Conservation (phyloP, 495 filamentous ascomycete species). For the Xylaria nigripes region DNA sequence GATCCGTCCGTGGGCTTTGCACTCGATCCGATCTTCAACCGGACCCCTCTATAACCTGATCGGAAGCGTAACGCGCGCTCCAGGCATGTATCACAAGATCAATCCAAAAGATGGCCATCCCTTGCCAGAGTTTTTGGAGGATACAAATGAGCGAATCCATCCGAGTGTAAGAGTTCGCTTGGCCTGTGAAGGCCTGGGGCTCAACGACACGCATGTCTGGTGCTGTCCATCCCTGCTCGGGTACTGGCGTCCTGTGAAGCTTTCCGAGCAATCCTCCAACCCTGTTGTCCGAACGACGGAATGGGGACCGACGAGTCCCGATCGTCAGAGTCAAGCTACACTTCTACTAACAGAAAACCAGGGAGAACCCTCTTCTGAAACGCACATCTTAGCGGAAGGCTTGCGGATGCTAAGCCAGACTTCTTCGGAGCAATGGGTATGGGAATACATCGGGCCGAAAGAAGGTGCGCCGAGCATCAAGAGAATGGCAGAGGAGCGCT, state of each 20-base stretch:
- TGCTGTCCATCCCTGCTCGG: slow-evolving; percentile 41
- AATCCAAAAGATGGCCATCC: slow-evolving; percentile 40
- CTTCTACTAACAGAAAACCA: background rate
- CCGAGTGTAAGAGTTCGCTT: slow-evolving; percentile 49
- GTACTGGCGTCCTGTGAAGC: slow-evolving; percentile 32
- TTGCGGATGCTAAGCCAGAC: slow-evolving; percentile 4
- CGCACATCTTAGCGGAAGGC: background rate
- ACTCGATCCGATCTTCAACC: slow-evolving; percentile 42
- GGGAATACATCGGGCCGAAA: slow-evolving; percentile 42
- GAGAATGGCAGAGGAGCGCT: slow-evolving; percentile 40
- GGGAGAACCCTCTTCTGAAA: background rate
- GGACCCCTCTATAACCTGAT: slow-evolving; percentile 43
- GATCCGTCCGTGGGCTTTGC: slow-evolving; percentile 51
- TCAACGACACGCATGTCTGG: slow-evolving; percentile 48
- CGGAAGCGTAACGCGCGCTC: slow-evolving; percentile 46
- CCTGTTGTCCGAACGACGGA: slow-evolving; percentile 27
- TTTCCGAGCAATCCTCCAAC: slow-evolving; percentile 21
- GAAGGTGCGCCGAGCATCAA: slow-evolving; percentile 26
- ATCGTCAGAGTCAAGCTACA: background rate
- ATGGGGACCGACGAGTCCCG: slow-evolving; percentile 23
- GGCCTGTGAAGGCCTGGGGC: slow-evolving; percentile 46
- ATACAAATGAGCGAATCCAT: slow-evolving; percentile 61
- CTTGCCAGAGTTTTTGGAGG: slow-evolving; percentile 38
- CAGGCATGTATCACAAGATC: slow-evolving; percentile 49
- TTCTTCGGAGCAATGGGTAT: slow-evolving; percentile 17